phyloP scores from a whole-genome alignment of 179 eudicot species.

The Vitellaria paradoxa region DNA sequence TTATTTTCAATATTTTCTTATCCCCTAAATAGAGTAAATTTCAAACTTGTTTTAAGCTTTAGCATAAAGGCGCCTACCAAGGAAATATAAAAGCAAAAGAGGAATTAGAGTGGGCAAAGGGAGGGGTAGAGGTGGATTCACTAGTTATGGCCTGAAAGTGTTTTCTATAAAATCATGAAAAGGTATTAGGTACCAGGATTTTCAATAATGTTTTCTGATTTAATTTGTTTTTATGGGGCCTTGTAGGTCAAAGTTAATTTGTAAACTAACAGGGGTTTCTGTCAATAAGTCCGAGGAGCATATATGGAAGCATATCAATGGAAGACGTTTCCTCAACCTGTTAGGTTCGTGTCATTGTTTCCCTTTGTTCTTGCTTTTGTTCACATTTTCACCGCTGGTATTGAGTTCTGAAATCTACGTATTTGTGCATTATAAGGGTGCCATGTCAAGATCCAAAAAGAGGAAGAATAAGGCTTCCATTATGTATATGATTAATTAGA shows the following conservation, averaged over 20 bases:
- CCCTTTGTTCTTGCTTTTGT: slow-evolving; percentile 1
- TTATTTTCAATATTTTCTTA: neutral
- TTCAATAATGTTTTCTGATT: neutral
- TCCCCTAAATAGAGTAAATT: neutral
- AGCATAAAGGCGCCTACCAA: neutral
- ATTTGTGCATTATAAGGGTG: neutral
- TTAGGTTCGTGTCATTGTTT: slow-evolving; percentile 54
- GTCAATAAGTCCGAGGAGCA: slow-evolving; percentile 92
- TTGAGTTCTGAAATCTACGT: neutral
- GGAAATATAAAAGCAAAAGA: neutral
- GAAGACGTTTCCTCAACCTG: slow-evolving; percentile 76
- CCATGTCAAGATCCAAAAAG: neutral
- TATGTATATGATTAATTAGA: neutral
- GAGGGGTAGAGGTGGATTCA: neutral
- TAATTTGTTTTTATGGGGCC: slow-evolving; percentile 4
- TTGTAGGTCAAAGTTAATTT: slow-evolving; percentile 70
- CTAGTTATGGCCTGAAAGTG: neutral
- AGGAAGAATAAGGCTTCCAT: neutral
- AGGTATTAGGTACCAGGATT: neutral
- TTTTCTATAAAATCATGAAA: neutral
- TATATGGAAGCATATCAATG: slow-evolving; percentile 97
- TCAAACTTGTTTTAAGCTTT: neutral
- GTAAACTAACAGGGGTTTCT: slow-evolving; percentile 75
- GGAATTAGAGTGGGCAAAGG: neutral
- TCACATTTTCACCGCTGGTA: neutral